Conservation (phyloP, 164 flowering plant genomes). For the Chimonanthus salicifolius region DNA sequence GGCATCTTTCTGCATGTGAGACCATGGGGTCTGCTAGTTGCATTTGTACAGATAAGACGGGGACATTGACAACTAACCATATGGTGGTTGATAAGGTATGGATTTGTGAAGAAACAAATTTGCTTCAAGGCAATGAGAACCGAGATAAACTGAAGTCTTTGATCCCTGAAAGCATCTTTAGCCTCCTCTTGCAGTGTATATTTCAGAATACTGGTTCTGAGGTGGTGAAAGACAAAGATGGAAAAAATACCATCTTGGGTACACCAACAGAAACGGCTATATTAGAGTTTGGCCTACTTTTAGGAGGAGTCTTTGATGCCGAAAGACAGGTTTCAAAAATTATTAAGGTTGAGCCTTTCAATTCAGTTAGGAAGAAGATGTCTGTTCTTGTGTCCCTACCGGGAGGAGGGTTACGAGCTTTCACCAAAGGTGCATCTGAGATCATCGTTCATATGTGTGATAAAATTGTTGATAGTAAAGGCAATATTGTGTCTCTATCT, state of each 20-base stretch:
- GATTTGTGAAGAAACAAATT: constrained; percentile 25
- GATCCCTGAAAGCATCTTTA: constrained; percentile 18
- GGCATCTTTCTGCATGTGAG: constrained; percentile 53
- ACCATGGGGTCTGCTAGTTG: constrained; percentile 55
- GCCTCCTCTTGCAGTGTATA: constrained; percentile 35
- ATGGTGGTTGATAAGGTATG: constrained; percentile 41
- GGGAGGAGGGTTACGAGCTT: constrained; percentile 46
- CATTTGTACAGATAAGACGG: constrained; percentile 58
- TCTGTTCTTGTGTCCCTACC: constrained; percentile 61
- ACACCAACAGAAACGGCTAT: constrained; percentile 78
- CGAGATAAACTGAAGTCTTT: constrained; percentile 11
- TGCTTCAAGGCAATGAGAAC: constrained; percentile 12
- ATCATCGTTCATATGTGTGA: constrained; percentile 47
- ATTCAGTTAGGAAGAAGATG: constrained; percentile 73
- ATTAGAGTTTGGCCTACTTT: constrained; percentile 55
- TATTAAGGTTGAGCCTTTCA: constrained; percentile 68
- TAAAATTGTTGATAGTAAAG: constrained; percentile 26
- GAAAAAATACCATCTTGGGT: constrained; percentile 47
- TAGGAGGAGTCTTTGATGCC: constrained; percentile 50
- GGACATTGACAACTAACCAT: constrained; percentile 52
- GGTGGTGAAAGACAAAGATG: constrained; percentile 52
- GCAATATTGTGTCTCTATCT: constrained; percentile 25
- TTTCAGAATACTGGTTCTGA: constrained; percentile 50
- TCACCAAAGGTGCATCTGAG: constrained; percentile 86
- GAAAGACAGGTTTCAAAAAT: constrained; percentile 29